phyloP scores from a whole-genome alignment of 768 basidiomycete species.

The Pleurotus djamor region DNA sequence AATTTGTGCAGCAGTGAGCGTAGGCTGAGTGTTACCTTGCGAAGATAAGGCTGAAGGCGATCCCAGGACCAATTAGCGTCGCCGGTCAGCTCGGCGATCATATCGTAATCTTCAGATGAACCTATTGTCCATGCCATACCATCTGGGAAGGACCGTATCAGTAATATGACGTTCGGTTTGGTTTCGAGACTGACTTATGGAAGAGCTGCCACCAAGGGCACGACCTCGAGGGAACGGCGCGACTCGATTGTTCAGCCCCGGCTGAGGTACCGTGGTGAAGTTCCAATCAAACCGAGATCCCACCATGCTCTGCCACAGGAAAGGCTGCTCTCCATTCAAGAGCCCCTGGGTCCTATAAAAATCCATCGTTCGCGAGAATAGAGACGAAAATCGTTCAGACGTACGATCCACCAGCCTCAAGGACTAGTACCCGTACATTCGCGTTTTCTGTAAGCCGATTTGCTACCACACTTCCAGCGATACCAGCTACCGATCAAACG shows the following conservation, averaged over 20 bases:
- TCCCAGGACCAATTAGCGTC: slow-evolving; percentile 28
- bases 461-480: slow-evolving; percentile 23
- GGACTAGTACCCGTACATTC: slow-evolving; percentile 17
- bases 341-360: slow-evolving; percentile 14
- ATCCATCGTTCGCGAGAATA: not conserved
- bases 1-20: too few relatives aligned
- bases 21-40: slow-evolving; percentile 13
- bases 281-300: slow-evolving; percentile 19
- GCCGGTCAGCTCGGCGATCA: slow-evolving; percentile 17
- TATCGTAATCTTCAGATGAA: slow-evolving; percentile 20
- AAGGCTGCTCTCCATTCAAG: slow-evolving; percentile 8
- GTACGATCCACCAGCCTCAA: slow-evolving; percentile 20
- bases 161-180: not conserved
- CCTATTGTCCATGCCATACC: slow-evolving; percentile 23
- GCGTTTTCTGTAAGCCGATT: slow-evolving; percentile 19
- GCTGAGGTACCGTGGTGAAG: slow-evolving; percentile 21
- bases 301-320: slow-evolving; percentile 6
- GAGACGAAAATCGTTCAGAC: not conserved
- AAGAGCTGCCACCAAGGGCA: slow-evolving; percentile 19
- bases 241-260: slow-evolving; percentile 12
- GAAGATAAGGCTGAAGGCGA: slow-evolving; percentile 16
- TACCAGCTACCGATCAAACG: slow-evolving; percentile 17
- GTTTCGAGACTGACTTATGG: slow-evolving; percentile 11
- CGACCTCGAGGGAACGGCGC: slow-evolving; percentile 17
- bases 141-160: slow-evolving; percentile 6